Evolutionary conservation across 768 basidiomycete genomes (phyloP), one percentile per base, ranked within the genome.

Genomic region (Lepiota subincarnata): DNA sequence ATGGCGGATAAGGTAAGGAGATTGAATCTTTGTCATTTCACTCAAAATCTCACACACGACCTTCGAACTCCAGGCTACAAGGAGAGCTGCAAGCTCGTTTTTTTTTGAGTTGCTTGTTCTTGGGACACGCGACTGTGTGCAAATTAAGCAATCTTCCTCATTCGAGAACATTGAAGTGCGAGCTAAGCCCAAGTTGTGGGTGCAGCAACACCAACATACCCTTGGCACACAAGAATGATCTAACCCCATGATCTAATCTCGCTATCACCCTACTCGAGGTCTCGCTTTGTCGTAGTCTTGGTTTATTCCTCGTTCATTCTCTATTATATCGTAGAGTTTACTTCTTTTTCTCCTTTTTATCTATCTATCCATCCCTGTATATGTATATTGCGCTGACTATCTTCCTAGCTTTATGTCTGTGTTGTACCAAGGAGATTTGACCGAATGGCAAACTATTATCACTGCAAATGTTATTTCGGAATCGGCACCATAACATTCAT

Each of bases 31-130:
- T n/a, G 26, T 44, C 31, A 20, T 13, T 14, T 20, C 43, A 20
- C 50, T 11, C 35, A 19, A 10, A 46, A 13, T 55, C 16, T 28
- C 8, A 41, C 48, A 51, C 37, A 58, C 12, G 46, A 7, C 36
- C 24, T 46, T 34, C 46, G 14, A 31, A 31, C 45, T 28, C 12
- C 60, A 95, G 91, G 88, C 93, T 11, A 89, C 92, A 8, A 86
- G 91, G 43, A 84, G 92, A 38, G 97, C 94, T 11, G 93, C 96
- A 1, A 84, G 96, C 1, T 86, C 92, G 1, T 98, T 99, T 76
- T 99, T 99, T 78, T 99, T 99, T 66, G 97, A 99, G 68, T 71
- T 98, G 31, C 84, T 99, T 24, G 92, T 98, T 1, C 82, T 99
- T 1, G 87, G 92, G 8, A 98, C 96, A 3, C 86, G 91, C 31